Evolutionary conservation across 2,329 filamentous ascomycete genomes (phyloP).

Genomic region (Hawksworthiomyces lignivorus): DNA sequence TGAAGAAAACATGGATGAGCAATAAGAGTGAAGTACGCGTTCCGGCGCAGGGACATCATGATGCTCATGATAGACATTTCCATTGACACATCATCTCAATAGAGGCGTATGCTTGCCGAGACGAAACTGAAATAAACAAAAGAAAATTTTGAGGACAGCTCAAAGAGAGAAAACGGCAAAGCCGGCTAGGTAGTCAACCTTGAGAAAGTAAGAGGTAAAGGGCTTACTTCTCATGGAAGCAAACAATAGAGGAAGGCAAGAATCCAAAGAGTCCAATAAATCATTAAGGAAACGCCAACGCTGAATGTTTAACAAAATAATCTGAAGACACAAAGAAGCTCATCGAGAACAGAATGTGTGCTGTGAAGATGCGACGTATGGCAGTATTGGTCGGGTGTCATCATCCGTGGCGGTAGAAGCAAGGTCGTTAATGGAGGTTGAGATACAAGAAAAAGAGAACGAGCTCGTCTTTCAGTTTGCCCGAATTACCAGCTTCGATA

Average conservation of each 20-base stretch:
- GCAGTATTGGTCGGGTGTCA: too few species aligned
- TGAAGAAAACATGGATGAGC: too few species aligned
- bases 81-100: constrained; percentile 8
- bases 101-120: constrained; percentile 1
- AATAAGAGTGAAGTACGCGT: constrained; percentile 7
- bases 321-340: constrained; percentile 10
- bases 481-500: constrained; percentile 92
- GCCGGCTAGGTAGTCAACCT: too few species aligned
- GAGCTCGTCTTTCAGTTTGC: constrained; percentile 57
- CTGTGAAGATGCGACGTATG: too few species aligned
- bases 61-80: constrained; percentile 5
- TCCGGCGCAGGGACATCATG: constrained; percentile 7
- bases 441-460: neutral
- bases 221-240: neutral
- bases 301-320: constrained; percentile 18
- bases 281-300: constrained; percentile 20
- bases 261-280: neutral
- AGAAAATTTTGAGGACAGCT: constrained; percentile 4
- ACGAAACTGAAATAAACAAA: constrained; percentile 8
- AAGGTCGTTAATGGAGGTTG: neutral
- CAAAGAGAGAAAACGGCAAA: constrained; percentile 9
- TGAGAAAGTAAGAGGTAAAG: neutral
- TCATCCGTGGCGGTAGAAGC: neutral
- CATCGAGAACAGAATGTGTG: neutral
- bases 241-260: constrained; percentile 17